Percentiles rank a stretch among this genome's conserved stretches.
Evolutionary conservation across 768 basidiomycete species (phyloP).

Genomic region (Lentinula raphanica): DNA sequence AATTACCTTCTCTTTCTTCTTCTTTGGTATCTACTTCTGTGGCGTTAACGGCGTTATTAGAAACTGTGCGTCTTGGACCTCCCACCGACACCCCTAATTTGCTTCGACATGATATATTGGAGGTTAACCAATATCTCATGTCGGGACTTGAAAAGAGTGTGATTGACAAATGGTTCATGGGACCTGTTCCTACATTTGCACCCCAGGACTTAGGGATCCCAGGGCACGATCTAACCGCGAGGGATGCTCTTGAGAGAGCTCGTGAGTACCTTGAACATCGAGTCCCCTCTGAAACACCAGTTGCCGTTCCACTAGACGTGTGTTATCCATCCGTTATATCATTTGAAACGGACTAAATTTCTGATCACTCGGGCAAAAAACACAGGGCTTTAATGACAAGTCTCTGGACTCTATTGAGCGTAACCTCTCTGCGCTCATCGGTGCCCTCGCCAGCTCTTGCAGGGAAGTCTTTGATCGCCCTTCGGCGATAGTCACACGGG

Average conservation of each 20-base stretch:
- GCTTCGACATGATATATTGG: constrained; percentile 66
- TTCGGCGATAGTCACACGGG: constrained; percentile 58
- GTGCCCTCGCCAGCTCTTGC: constrained; percentile 57
- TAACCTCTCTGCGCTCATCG: constrained; percentile 62
- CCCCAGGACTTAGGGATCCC: constrained; percentile 45
- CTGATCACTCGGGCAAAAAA: constrained; percentile 9
- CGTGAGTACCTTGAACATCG: constrained; percentile 34
- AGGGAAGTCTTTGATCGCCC: constrained; percentile 58
- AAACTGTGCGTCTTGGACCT: constrained; percentile 47
- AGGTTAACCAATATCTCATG: constrained; percentile 76
- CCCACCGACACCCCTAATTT: constrained; percentile 44
- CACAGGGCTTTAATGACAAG: constrained; percentile 41
- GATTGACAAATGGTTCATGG: constrained; percentile 79
- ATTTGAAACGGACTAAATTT: neutral
- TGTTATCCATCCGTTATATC: neutral
- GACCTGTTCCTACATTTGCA: constrained; percentile 49
- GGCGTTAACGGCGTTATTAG: constrained; percentile 21
- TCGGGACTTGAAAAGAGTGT: constrained; percentile 62
- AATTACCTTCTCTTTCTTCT: neutral
- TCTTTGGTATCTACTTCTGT: neutral
- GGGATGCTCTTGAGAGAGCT: constrained; percentile 42
- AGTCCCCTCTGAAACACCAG: constrained; percentile 26
- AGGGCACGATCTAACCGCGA: constrained; percentile 27
- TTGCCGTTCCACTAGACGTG: neutral
- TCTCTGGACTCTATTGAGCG: constrained; percentile 57